Conservation (phyloP, 2,329 filamentous ascomycete genomes). For the Ciborinia camelliae region DNA sequence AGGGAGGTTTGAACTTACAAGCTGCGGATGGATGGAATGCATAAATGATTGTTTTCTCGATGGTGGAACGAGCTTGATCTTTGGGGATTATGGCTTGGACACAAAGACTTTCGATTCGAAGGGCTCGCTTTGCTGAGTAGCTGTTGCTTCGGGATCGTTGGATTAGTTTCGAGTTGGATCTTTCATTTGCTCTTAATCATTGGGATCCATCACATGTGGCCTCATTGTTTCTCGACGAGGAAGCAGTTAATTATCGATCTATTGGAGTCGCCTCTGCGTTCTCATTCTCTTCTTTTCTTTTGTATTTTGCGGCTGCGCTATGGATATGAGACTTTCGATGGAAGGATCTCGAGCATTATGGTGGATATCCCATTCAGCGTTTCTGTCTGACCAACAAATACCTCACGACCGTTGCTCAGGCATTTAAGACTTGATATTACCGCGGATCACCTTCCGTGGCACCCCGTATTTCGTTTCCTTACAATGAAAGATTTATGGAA, state of each 20-base stretch:
- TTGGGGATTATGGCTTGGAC: background rate
- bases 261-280: background rate
- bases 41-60: background rate
- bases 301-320: background rate
- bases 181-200: background rate
- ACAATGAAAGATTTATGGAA: conserved; percentile 6
- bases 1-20: conserved; percentile 13
- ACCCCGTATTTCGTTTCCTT: conserved; percentile 2
- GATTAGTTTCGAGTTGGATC: background rate
- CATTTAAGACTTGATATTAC: background rate
- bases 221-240: background rate
- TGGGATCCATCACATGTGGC: background rate
- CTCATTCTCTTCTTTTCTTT: background rate
- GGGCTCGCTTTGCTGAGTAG: background rate
- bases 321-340: background rate
- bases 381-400: background rate
- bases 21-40: conserved; percentile 9
- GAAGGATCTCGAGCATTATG: background rate
- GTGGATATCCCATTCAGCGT: background rate
- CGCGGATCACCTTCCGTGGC: conserved; percentile 11
- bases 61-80: background rate
- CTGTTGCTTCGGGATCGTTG: background rate
- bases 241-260: background rate
- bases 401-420: background rate
- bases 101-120: background rate